phyloP scores from a whole-genome alignment of 2,329 filamentous ascomycete genomes.

The Aspergillus sp. region DNA sequence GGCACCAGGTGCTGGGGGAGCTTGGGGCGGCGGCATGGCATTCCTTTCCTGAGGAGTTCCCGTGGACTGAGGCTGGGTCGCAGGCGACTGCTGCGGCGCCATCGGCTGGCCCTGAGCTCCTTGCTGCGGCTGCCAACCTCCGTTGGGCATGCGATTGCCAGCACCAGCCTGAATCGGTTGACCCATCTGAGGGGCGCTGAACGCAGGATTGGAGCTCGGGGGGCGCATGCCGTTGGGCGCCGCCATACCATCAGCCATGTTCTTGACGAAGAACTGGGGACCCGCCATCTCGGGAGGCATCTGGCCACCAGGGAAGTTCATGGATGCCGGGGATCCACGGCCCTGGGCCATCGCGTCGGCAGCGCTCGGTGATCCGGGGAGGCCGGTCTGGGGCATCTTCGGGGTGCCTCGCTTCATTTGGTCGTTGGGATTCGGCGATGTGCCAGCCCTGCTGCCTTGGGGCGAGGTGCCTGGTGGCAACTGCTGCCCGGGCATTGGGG shows the following conservation, averaged over 20 bases:
- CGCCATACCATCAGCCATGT: conserved; percentile 46
- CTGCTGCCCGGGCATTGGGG: conserved; percentile 48
- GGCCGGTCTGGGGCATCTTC: conserved; percentile 59
- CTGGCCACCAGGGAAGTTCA: conserved; percentile 54
- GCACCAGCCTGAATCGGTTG: conserved; percentile 47
- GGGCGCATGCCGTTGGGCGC: conserved; percentile 59
- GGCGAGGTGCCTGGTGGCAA: conserved; percentile 60
- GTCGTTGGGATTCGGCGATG: conserved; percentile 63
- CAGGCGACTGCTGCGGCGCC: conserved; percentile 50
- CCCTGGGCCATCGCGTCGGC: conserved; percentile 58
- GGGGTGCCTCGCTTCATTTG: conserved; percentile 65
- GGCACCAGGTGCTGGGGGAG: conserved; percentile 42
- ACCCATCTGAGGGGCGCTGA: conserved; percentile 45
- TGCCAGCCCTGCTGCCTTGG: conserved; percentile 57
- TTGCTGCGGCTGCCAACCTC: conserved; percentile 45
- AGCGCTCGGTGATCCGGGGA: conserved; percentile 60
- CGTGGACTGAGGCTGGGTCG: conserved; percentile 48
- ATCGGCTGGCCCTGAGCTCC: conserved; percentile 46
- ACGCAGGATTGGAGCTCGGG: conserved; percentile 56
- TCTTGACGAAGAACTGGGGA: conserved; percentile 47
- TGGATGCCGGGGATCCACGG: conserved; percentile 62
- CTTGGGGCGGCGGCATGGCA: conserved; percentile 54
- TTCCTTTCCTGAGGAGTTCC: conserved; percentile 61
- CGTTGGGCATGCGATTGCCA: conserved; percentile 43
- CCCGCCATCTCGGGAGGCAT: conserved; percentile 53